phyloP scores from a whole-genome alignment of 352 stramenopile species.

The Blastocystis sp. region DNA sequence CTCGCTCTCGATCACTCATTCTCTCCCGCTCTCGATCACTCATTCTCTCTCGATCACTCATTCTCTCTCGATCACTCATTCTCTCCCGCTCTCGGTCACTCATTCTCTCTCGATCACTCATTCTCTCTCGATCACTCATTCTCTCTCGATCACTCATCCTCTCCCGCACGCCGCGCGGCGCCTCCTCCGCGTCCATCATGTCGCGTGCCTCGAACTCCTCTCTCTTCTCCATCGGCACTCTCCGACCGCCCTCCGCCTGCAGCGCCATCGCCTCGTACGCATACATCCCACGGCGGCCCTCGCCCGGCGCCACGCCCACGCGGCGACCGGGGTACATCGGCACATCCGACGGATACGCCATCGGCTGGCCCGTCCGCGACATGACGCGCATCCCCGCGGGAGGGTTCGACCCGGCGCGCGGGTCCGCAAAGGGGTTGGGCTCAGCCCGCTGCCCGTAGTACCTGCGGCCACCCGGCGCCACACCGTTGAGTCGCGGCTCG shows the following conservation, averaged over 20 bases:
- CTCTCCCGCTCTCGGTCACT: too few species aligned
- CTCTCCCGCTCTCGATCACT: too few species aligned
- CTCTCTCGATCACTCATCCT: too few species aligned
- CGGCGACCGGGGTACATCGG: background rate
- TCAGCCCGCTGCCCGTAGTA: background rate
- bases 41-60: too few species aligned
- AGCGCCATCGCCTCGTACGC: background rate
- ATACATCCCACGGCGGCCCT: too few species aligned
- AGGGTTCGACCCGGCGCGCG: slow-evolving; percentile 15
- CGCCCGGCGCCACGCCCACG: too few species aligned
- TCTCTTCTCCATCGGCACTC: background rate
- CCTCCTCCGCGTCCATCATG: too few species aligned
- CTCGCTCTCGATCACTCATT: too few species aligned
- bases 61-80: too few species aligned
- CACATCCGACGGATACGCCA: background rate
- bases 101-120: too few species aligned
- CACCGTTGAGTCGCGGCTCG: background rate
- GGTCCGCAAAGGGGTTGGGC: slow-evolving; percentile 29
- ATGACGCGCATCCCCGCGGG: background rate
- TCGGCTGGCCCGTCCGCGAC: background rate
- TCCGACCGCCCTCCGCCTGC: background rate
- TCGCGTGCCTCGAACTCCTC: background rate
- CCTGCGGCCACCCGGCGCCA: background rate
- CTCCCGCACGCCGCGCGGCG: too few species aligned
- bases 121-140: too few species aligned